These are phyloP conservation scores for Diaporthe citri DNA, from an alignment of 2,329 filamentous ascomycete genomes.

Conservation along the genomic window DNA sequence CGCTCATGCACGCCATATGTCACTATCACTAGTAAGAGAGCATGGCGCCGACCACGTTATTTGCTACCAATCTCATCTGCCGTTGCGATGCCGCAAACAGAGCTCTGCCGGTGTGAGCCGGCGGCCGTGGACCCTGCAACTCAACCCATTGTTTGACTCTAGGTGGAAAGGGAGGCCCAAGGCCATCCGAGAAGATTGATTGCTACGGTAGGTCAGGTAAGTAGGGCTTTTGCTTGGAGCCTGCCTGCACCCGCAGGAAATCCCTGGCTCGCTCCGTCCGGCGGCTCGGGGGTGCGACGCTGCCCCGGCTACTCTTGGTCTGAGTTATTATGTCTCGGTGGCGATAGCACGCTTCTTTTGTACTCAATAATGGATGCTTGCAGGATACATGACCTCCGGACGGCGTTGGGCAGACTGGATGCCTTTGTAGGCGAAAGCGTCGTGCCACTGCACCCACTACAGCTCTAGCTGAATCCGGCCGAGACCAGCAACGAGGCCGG, in stretches of 20 bases:
- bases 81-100: background rate
- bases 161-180: background rate
- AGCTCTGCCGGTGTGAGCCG: conserved; percentile 15
- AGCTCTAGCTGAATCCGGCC: conserved; percentile 17
- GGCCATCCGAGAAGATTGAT: background rate
- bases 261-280: background rate
- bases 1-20: background rate
- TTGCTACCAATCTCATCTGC: background rate
- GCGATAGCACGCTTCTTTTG: background rate
- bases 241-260: background rate
- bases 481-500: background rate
- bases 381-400: background rate
- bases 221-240: background rate
- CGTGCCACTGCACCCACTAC: background rate
- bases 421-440: background rate
- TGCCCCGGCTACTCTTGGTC: background rate
- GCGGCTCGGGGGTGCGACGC: background rate
- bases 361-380: background rate
- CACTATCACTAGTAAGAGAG: background rate
- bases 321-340: background rate
- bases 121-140: background rate
- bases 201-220: background rate
- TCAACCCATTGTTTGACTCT: background rate
- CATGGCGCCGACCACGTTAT: background rate
- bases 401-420: background rate